Evolutionary conservation across 2,329 filamentous ascomycete genomes (phyloP), one percentile per base, ranked within the genome.

Genomic region (Trichoderma cornu-damae): DNA sequence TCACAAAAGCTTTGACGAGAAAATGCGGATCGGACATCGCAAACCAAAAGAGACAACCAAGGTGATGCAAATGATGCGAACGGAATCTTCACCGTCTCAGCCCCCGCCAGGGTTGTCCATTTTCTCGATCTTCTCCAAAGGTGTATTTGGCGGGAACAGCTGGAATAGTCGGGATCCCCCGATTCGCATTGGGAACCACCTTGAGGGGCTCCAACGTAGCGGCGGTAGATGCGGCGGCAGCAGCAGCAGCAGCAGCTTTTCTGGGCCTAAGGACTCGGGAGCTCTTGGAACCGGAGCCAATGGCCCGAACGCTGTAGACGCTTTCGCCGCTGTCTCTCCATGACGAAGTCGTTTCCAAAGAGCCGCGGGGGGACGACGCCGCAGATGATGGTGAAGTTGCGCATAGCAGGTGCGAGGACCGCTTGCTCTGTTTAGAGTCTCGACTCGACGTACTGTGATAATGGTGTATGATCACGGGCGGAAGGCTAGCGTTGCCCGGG

Each of bases 101-200:
- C 18, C 65, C 66, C 47, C 69, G 58, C 66, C 70, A 68, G 6
- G 70, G 69, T 38, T 60, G 64, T 12, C 61, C 60, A 51, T 71
- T 72, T 65, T 73, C 71, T 26, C 66, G 57, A 53, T 73, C 70
- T 61, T 71, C 65, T 20, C 68, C 66, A 57, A 67, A 64, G 8
- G 66, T 65, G 53, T 75, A 79, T 61, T 75, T 73, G 55, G 70
- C 68, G 11, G 79, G 74, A 28, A 79, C 75, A 32, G 67, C 67
- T 22, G 77, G 74, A 43, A 79, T 72, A 26, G 64, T 69, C 3
- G 77, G 76, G 44, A 78, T 76, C 14, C 77, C 77, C 34, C 73
- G 70, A 61, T 80, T 79, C 46, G 66, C 70, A 62, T 78, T 75
- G 5, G 77, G 73, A 30, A 77, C 69, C 30, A 77, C 70, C 24